These are phyloP conservation scores for Diaporthe sp. DNA, from an alignment of 2,329 filamentous ascomycete species.

Conservation along the genomic window DNA sequence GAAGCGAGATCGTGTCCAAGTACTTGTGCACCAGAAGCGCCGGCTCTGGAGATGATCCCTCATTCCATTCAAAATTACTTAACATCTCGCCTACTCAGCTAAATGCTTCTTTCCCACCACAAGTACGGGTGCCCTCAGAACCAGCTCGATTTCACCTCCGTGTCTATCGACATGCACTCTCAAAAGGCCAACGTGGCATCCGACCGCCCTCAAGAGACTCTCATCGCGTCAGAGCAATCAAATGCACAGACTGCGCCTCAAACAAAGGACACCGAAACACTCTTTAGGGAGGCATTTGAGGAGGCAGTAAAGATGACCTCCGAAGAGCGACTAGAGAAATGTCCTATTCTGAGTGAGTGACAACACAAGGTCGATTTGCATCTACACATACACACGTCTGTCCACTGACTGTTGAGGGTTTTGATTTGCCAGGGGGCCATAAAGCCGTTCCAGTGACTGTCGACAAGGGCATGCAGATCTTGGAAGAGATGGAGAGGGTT, in stretches of 20 bases:
- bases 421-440: accelerated
- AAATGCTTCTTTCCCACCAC: not conserved
- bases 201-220: not conserved
- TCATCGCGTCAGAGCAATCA: not conserved
- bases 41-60: too few species aligned
- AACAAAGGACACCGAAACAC: not conserved
- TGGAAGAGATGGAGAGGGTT: not conserved
- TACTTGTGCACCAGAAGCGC: not conserved
- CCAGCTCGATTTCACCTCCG: not conserved
- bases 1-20: too few species aligned
- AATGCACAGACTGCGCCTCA: not conserved
- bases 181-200: not conserved
- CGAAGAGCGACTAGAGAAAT: not conserved
- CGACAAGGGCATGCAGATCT: not conserved
- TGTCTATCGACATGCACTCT: not conserved
- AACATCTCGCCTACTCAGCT: not conserved
- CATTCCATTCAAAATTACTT: not conserved
- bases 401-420: not conserved
- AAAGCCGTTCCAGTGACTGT: not conserved
- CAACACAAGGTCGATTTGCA: not conserved
- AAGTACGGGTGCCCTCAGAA: not conserved
- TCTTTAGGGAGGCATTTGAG: not conserved
- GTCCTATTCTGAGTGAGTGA: not conserved
- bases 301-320: not conserved
- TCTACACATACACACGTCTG: not conserved